phyloP scores from a whole-genome alignment of 108 stramenopile genomes.

The Cylindrotheca closterium region DNA sequence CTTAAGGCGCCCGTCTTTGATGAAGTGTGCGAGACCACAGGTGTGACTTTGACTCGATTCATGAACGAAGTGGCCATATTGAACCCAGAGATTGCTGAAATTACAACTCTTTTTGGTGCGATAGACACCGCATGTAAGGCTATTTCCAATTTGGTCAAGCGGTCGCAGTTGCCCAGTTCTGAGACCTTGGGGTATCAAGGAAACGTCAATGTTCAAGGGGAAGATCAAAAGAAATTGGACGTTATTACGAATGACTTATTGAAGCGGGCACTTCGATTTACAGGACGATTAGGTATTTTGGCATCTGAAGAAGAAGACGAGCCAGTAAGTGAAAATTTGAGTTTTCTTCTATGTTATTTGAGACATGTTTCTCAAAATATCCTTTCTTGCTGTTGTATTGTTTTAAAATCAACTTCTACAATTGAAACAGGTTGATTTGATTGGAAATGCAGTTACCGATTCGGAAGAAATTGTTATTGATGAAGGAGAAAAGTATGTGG shows the following conservation, averaged over 20 bases:
- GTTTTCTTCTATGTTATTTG: background rate
- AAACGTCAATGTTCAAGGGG: constrained; percentile 80
- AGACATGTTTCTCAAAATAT: background rate
- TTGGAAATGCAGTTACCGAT: constrained; percentile 12
- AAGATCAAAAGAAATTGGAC: constrained; percentile 93
- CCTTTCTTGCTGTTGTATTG: background rate
- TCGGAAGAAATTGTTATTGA: constrained; percentile 47
- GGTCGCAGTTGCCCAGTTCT: constrained; percentile 65
- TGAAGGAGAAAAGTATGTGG: constrained; percentile 69
- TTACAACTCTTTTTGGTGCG: constrained; percentile 76
- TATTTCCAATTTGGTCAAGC: constrained; percentile 61
- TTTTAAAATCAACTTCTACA: background rate
- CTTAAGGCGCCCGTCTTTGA: constrained; percentile 61
- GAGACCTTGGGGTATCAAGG: constrained; percentile 74
- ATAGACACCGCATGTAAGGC: constrained; percentile 87
- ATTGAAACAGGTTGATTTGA: constrained; percentile 13
- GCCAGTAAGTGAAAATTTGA: constrained; percentile 44
- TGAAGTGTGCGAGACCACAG: constrained; percentile 74
- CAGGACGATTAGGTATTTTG: constrained; percentile 74
- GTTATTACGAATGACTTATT: constrained; percentile 95
- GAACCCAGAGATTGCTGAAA: constrained; percentile 66
- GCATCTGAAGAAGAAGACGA: constrained; percentile 84
- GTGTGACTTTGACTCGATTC: constrained; percentile 69
- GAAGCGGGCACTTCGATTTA: constrained; percentile 92
- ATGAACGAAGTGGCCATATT: constrained; percentile 71